These are phyloP conservation scores for Claviceps capensis DNA, from an alignment of 2,329 filamentous ascomycete species.

Conservation along the genomic window DNA sequence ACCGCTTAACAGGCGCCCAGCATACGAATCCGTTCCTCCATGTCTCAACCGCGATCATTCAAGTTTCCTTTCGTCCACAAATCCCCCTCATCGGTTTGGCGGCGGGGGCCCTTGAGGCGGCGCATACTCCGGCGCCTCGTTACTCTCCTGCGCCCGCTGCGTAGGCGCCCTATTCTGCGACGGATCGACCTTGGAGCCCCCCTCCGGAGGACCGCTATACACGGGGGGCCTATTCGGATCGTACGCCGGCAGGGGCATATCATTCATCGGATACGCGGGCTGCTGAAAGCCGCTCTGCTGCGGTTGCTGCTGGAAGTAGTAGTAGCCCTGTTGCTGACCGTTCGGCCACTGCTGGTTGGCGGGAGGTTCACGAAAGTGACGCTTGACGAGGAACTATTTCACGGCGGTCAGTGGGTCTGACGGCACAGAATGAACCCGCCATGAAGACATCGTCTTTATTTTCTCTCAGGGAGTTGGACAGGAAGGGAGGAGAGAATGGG, in stretches of 20 bases:
- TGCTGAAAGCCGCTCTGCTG: conserved; percentile 4
- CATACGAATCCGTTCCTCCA: too few relatives aligned
- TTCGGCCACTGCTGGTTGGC: conserved; percentile 7
- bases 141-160: conserved; percentile 12
- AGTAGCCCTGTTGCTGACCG: conserved; percentile 14
- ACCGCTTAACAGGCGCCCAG: too few relatives aligned
- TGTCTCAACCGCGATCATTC: too few relatives aligned
- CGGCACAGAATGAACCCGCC: background rate
- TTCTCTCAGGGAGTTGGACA: background rate
- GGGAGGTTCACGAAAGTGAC: conserved; percentile 13
- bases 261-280: conserved; percentile 32
- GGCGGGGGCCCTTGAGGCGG: conserved; percentile 38
- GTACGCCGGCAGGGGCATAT: conserved; percentile 42
- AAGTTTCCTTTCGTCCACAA: background rate
- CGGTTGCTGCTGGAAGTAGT: conserved; percentile 12
- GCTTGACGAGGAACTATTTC: conserved; percentile 37
- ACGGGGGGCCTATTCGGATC: conserved; percentile 42
- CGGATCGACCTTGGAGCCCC: conserved; percentile 39
- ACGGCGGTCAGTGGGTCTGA: background rate
- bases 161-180: conserved; percentile 25
- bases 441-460: background rate
- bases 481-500: background rate
- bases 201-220: conserved; percentile 36
- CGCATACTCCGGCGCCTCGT: conserved; percentile 17
- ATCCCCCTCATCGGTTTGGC: background rate